Base-by-base conservation (phyloP, 2,329 filamentous ascomycete genomes). In the Fusarium anthophilum region DNA sequence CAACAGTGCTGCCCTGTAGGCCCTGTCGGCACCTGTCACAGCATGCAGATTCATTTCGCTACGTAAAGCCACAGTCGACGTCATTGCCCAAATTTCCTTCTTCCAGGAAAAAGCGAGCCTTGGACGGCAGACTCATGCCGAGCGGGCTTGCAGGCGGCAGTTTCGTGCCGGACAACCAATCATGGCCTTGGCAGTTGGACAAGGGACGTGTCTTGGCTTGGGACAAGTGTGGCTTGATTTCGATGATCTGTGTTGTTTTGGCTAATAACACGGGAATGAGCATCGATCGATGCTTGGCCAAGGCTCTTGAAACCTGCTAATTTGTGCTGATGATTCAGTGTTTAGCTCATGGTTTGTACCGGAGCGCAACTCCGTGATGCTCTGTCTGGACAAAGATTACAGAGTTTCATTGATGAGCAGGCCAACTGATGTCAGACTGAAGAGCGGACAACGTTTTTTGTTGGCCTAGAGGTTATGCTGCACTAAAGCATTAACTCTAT, bases 101-200 rank as follows among this genome's bases (percentile, higher is more conserved):
- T 67, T 51, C 50, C 60, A 30, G 39, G 60, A 24, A 37, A 74
- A 65, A 24, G 17, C n/a, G 35, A 59, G 59, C 24, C 67, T 69
- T 59, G 58, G 67, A 59, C 72, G 72, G 72, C 72, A 74, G 68
- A 66, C 50, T 72, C 26, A 51, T 75, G 72, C 72, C 72, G 72
- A 75, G 72, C 47, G 50, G 71, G 60, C 60, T 64, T 22, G 43
- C 37, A 35, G 18, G 38, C 72, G 72, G 72, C 72, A 75, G 39
- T n/a, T 75, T 66, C 53, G 41, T 75, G 57, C 72, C 72, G 68
- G 51, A 35, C 15, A 15, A 12, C 72, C 72, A 74, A 74, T 75
- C 60, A 58, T 15, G 20, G 13, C 17, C 30, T 11, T 24, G 8
- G 5, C 38, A 45, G 24, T 15, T 24, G 53, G 24, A 30, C 43